Base-by-base conservation (phyloP, 108 stramenopile genomes). In the Skeletonema marinoi region DNA sequence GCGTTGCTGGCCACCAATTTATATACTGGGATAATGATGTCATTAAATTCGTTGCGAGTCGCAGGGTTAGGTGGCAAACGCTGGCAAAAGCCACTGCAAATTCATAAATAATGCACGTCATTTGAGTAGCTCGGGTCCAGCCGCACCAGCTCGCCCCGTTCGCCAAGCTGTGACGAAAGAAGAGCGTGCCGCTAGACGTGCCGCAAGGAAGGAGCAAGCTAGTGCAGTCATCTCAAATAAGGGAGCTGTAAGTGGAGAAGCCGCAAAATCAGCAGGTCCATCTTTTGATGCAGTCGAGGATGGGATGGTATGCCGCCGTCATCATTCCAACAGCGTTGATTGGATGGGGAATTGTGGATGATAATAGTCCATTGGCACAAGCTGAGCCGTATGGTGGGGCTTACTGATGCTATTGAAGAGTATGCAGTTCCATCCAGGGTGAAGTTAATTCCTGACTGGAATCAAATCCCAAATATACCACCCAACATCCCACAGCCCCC, bases 391-490 rank as follows among this genome's bases (percentile, higher is more conserved):
- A 64, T 72, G 87, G 85, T 93, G 67, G 95, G 95, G 38, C 70
- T 95, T 54, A 88, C 88, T 32, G 85, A 74, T 64, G 62, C 83
- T 32, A 70, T 96, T 48, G 65, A 82, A 35, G 74, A 73, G n/a
- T 92, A 94, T 82, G 89, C 91, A 41, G 88, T 92, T 62, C 98
- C 98, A 60, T 72, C 88, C 33, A 81, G 89, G 41, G 97, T 94
- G 5, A 96, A 97, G 73, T 87, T 99, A 29, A 82, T 99, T 54
- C 97, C 97, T 9, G 96, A 98, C 81, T 98, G 97, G 93, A 74
- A 82, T 54, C 74, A 92, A 86, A 92, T 95, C 86, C 95, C 93
- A 13, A 96, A 96, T 73, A 89, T 97, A 6, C 95, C 96, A 41
- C 92, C 93, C 36, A 94, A 95, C 82, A 90, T 96, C 70, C 93